Evolutionary conservation across 768 basidiomycete genomes (phyloP).

Genomic region (Hortiboletus campestris): DNA sequence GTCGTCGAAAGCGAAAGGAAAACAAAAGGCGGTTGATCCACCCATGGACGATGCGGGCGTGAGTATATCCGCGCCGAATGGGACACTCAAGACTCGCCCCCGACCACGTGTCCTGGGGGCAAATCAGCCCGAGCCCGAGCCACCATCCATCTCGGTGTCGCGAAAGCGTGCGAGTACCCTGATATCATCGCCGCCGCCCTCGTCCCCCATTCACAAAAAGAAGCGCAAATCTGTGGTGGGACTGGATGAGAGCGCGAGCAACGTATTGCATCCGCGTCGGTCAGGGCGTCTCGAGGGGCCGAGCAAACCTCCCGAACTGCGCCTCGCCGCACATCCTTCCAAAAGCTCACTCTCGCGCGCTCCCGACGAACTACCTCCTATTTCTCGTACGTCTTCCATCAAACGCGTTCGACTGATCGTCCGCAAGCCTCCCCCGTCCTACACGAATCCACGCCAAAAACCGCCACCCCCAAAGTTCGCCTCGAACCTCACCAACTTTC

Average conservation of each 20-base stretch:
- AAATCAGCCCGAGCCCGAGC: slow-evolving; percentile 1
- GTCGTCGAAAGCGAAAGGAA: slow-evolving; percentile 32
- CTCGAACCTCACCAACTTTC: slow-evolving; percentile 52
- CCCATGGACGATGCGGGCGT: slow-evolving; percentile 5
- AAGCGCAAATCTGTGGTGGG: slow-evolving; percentile 23
- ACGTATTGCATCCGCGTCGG: slow-evolving; percentile 12
- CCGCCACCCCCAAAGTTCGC: slow-evolving; percentile 52
- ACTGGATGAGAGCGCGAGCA: slow-evolving; percentile 2
- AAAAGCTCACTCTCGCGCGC: neutral
- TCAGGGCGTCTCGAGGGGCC: slow-evolving; percentile 20
- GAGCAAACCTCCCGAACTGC: slow-evolving; percentile 10
- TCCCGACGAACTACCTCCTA: neutral
- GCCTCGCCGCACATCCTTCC: neutral
- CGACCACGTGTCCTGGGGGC: slow-evolving; percentile 3
- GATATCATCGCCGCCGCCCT: slow-evolving; percentile 18
- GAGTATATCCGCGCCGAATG: slow-evolving; percentile 15
- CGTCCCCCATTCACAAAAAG: slow-evolving; percentile 23
- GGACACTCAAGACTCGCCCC: slow-evolving; percentile 6
- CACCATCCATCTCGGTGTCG: slow-evolving; percentile 6
- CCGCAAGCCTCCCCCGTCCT: slow-evolving; percentile 54
- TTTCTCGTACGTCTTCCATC: slow-evolving; percentile 34
- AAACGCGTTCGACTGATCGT: slow-evolving; percentile 68
- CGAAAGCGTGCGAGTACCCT: slow-evolving; percentile 26
- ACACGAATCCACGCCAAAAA: slow-evolving; percentile 67
- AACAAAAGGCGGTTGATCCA: slow-evolving; percentile 29